These are phyloP conservation scores for Barbatosphaeria neglecta DNA, from an alignment of 495 filamentous ascomycete species.

Conservation along the genomic window DNA sequence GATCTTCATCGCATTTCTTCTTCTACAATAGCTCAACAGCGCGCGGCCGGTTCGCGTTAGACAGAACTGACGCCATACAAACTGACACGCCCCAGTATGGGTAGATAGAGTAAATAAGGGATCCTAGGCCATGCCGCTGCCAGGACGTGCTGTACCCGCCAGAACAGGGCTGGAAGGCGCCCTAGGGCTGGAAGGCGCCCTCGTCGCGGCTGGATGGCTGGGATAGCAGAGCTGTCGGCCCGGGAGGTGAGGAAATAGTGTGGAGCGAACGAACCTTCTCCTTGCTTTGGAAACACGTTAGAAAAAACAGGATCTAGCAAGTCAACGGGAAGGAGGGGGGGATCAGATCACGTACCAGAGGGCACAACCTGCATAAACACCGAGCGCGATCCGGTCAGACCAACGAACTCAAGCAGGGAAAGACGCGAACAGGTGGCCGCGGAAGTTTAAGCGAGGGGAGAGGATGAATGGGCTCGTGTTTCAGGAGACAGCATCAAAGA, in stretches of 20 bases:
- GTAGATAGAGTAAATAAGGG: too few relatives aligned
- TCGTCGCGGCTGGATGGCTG: too few relatives aligned
- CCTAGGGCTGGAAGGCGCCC: too few relatives aligned
- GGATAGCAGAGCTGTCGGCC: too few relatives aligned
- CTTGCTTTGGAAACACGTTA: conserved; percentile 16
- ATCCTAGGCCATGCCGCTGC: too few relatives aligned
- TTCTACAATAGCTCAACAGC: conserved; percentile 26
- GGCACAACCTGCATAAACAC: conserved; percentile 35
- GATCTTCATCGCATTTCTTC: conserved; percentile 55
- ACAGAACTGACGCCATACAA: background rate
- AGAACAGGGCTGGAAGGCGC: too few relatives aligned
- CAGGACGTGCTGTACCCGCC: too few relatives aligned
- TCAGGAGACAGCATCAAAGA: too few relatives aligned
- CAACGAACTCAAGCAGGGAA: background rate
- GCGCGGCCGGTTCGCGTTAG: conserved; percentile 2
- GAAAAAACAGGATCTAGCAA: background rate
- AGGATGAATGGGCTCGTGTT: too few relatives aligned
- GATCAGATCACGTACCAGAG: conserved; percentile 42
- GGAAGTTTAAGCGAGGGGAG: background rate
- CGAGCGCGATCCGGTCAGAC: conserved; percentile 2
- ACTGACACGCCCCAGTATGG: background rate
- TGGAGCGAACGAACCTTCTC: conserved; percentile 16
- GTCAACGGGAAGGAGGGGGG: background rate
- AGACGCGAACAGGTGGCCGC: background rate
- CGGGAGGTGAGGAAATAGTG: background rate